Percentiles rank a stretch among this genome's conserved stretches.
Conservation (phyloP, 2,329 filamentous ascomycete species). For the Aureobasidium melanogenum region DNA sequence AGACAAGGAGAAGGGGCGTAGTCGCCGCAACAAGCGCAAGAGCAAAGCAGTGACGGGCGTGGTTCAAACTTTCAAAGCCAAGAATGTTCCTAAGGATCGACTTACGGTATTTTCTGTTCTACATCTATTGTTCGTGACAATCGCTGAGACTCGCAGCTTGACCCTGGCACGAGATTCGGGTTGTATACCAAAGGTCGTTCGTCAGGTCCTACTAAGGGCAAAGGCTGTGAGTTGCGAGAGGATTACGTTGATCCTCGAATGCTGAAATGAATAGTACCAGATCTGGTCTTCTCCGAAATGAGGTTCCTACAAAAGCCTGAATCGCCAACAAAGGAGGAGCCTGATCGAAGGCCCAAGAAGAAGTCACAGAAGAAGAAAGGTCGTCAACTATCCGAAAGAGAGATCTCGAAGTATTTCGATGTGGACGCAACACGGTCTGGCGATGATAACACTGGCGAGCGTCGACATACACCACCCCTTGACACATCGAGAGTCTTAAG, state of each 20-base stretch:
- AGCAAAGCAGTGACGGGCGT: slow-evolving; percentile 29
- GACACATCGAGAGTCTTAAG: not conserved
- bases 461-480: not conserved
- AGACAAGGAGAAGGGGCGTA: slow-evolving; percentile 16
- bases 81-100: slow-evolving; percentile 36
- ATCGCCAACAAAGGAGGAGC: slow-evolving; percentile 21
- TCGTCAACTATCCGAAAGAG: slow-evolving; percentile 28
- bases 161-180: slow-evolving; percentile 26
- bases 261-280: slow-evolving; percentile 35
- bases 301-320: slow-evolving; percentile 36
- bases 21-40: slow-evolving; percentile 28
- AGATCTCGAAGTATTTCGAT: slow-evolving; percentile 39
- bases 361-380: slow-evolving; percentile 23
- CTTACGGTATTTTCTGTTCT: slow-evolving; percentile 31
- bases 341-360: slow-evolving; percentile 17
- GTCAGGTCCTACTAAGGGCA: slow-evolving; percentile 35
- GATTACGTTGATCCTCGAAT: slow-evolving; percentile 15
- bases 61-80: slow-evolving; percentile 36
- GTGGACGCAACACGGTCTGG: slow-evolving; percentile 21
- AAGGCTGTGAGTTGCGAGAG: slow-evolving; percentile 28
- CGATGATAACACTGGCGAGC: slow-evolving; percentile 8
- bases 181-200: slow-evolving; percentile 42
- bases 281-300: slow-evolving; percentile 45
- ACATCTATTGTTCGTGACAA: too few species aligned
- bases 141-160: not conserved